phyloP scores from a whole-genome alignment of 140 eudicot species.

The Stevia rebaudiana region DNA sequence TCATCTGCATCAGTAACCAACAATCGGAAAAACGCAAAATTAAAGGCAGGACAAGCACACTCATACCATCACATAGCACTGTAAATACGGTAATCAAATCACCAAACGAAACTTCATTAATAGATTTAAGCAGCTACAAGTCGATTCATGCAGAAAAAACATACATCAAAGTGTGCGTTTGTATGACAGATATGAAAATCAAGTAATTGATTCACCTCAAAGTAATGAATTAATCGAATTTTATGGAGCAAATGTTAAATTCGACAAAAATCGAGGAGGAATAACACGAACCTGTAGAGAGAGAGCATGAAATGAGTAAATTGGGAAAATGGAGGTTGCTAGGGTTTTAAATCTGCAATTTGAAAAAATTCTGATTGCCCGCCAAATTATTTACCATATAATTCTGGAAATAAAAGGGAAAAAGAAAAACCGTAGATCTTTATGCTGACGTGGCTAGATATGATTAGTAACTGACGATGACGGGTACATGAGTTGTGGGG shows the following conservation, averaged over 20 bases:
- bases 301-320: conserved; percentile 2
- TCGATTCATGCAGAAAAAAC: not conserved
- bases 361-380: conserved; percentile 47
- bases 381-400: conserved; percentile 28
- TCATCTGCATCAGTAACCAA: conserved; percentile 10
- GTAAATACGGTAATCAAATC: not conserved
- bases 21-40: not conserved
- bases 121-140: not conserved
- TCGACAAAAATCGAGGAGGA: not conserved
- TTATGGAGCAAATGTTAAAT: not conserved
- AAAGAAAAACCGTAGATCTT: conserved; percentile 30
- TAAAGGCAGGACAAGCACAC: conserved; percentile 4
- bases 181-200: not conserved
- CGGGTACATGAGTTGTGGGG: conserved; percentile 32
- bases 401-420: conserved; percentile 11
- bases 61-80: not conserved
- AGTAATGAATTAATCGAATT: not conserved
- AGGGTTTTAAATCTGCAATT: conserved; percentile 38
- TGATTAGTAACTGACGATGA: conserved; percentile 4
- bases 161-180: not conserved
- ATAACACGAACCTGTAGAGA: conserved; percentile 20
- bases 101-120: no score
- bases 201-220: not conserved
- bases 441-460: conserved; percentile 18
- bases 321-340: conserved; percentile 33